Base-by-base conservation (phyloP, 208 protist species). In the Leishmania tropica region DNA sequence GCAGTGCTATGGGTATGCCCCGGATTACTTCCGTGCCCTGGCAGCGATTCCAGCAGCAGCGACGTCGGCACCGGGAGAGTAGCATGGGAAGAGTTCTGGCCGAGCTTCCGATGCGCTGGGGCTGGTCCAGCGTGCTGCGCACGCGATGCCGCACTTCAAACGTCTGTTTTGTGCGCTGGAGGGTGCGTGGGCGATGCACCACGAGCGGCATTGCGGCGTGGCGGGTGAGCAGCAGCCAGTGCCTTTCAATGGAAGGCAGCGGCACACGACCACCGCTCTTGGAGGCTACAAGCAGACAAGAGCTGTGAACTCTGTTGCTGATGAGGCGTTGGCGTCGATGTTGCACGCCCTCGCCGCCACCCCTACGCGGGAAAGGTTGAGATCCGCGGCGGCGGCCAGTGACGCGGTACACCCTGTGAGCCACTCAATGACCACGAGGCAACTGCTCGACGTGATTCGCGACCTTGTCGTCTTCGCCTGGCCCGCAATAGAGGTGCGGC, bases 401-500 rank as follows among this genome's bases (percentile, higher is more conserved):
- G 78, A 45, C 67, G 78, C 45, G 40, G 47, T 47, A 24, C 40
- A 28, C 37, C 47, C 35, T 40, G 75, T 40, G 42, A 67, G 51
- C 4, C 31, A 3, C 37, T 47, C 37, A 35, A 45, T 81, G 70
- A 68, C 76, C 47, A 37, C 24, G 3, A 17, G 51, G 31, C 65
- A 74, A 74, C 77, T 85, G 45, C 51, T 62, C 2, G 0, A 21
- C 4, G 24, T 64, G 60, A 85, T 72, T 21, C 56, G 74, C 35
- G 70, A 85, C 42, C 54, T 85, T 10, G 71, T 81, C 1, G 17
- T 73, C 40, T 81, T 85, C 48, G 68, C 77, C 28, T 85, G 76
- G 81, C 17, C 17, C n/a, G 81, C 76, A 5, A 85, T 76, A 37
- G 45, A 75, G 70, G n/a, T 75, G 17, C 70, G 70, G 45, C 70